A percentile compares a stretch with the other conserved stretches of the same genome.
Conservation (phyloP, 2,329 filamentous ascomycete genomes). For the Hymenoscyphus infarciens region DNA sequence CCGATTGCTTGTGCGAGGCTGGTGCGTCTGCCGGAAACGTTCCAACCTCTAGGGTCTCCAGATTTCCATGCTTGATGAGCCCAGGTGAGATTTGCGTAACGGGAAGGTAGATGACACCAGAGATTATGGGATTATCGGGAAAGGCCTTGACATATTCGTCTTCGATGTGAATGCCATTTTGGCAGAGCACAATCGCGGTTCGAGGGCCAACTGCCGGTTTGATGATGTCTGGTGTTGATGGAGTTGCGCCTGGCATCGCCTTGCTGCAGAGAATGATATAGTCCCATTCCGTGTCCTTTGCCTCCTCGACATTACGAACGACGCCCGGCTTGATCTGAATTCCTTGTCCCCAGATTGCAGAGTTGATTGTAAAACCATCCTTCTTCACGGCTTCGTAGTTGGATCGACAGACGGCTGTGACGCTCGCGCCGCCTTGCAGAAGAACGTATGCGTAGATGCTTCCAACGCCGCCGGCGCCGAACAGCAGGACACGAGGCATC, state of each 20-base stretch:
- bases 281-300: constrained; percentile 19
- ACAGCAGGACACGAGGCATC: constrained; percentile 28
- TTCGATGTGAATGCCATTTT: constrained; percentile 61
- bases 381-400: constrained; percentile 30
- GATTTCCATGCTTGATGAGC: constrained; percentile 46
- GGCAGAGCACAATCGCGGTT: constrained; percentile 56
- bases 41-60: constrained; percentile 52
- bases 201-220: constrained; percentile 38
- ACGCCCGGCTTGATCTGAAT: constrained; percentile 20
- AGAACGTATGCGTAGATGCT: constrained; percentile 33
- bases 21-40: constrained; percentile 17
- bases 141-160: constrained; percentile 48
- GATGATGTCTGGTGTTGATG: constrained; percentile 22
- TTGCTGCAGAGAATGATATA: constrained; percentile 25
- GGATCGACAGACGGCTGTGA: constrained; percentile 35
- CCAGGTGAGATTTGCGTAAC: constrained; percentile 49
- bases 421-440: constrained; percentile 25
- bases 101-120: constrained; percentile 50
- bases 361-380: constrained; percentile 25
- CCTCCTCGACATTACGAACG: constrained; percentile 20
- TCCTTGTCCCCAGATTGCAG: constrained; percentile 18
- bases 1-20: constrained; percentile 12
- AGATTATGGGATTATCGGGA: constrained; percentile 50
- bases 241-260: constrained; percentile 19
- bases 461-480: constrained; percentile 35